phyloP scores from a whole-genome alignment of 305 asterid genomes.

The Fraxinus velutina region DNA sequence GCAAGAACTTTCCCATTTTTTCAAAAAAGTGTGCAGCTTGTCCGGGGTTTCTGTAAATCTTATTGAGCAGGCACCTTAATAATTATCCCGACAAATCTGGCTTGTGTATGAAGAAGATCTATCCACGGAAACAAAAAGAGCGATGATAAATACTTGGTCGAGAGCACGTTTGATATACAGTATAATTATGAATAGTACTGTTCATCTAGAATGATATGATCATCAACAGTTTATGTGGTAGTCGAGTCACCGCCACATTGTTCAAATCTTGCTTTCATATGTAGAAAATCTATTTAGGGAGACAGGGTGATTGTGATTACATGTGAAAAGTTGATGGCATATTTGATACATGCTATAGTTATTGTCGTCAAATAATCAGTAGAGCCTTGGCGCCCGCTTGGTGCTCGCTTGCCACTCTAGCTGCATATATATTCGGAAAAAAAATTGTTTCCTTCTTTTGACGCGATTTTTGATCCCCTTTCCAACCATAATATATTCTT shows the following conservation, averaged over 20 bases:
- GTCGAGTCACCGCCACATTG: not conserved
- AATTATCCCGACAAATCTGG: conserved; percentile 2
- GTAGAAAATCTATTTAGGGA: not conserved
- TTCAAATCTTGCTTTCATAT: not conserved
- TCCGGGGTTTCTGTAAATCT: conserved; percentile 5
- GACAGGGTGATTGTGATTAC: not conserved
- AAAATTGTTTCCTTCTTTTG: too few relatives aligned
- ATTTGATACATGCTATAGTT: not conserved
- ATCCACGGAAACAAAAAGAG: not conserved
- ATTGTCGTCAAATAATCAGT: not conserved
- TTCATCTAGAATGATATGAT: not conserved
- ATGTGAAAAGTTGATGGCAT: not conserved
- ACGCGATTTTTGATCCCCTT: too few relatives aligned
- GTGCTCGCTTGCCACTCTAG: not conserved
- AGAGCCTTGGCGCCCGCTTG: not conserved
- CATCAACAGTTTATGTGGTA: not conserved
- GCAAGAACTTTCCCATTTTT: conserved; percentile 28
- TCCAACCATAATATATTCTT: too few relatives aligned
- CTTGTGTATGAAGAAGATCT: not conserved
- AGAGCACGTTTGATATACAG: not conserved
- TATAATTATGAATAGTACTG: not conserved
- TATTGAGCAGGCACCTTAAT: conserved; percentile 17
- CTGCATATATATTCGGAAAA: too few relatives aligned
- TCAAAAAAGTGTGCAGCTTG: conserved; percentile 32
- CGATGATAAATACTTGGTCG: not conserved